Base-by-base conservation (phyloP, 2,329 filamentous ascomycete species). In the Apiospora hydei region DNA sequence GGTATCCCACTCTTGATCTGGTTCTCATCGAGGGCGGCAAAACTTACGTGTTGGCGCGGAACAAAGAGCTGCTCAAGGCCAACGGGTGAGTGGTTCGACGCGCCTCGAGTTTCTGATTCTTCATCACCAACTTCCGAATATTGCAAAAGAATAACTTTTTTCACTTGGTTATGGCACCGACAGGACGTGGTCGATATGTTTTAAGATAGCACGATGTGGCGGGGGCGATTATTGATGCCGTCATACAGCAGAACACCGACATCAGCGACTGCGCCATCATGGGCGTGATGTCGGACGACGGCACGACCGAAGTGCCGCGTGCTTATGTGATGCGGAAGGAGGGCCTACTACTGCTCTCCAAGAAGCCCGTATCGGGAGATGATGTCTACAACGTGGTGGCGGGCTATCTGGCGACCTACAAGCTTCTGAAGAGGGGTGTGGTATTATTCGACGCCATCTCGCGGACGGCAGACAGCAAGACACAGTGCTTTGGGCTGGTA, bases 401-500 rank as follows among this genome's bases (percentile, higher is more conserved):
- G 16, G 72, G 75, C 1, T 81, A 81, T 66, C 78, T 88, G 34
- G 84, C 85, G 10, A 83, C 82, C 70, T 88, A 87, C 78, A 88
- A 88, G 73, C 79, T 80, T 3, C 75, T 87, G 0, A 84, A 84
- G 11, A 84, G 84, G 7, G 85, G 85, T 0, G 82, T 88, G 11
- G 76, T 83, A 30, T 87, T 87, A 70, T 82, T 87, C 18, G 82
- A 86, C 64, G 78, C 83, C 41, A 85, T 88, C 46, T 86, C 86
- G 5, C 84, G 85, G 67, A 85, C 84, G 3, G 79, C 84, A 0
- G 86, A 85, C 72, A 86, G 86, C 18, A 88, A 88, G 78, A 86
- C 88, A 69, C 80, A 84, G 72, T 79, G 83, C 10, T 82, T 82
- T 77, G 82, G 80, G 71, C 76, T 83, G 38, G 26, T 46, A 16